Evolutionary conservation across 768 basidiomycete species (phyloP).

Genomic region (Tremella yokohamensis): DNA sequence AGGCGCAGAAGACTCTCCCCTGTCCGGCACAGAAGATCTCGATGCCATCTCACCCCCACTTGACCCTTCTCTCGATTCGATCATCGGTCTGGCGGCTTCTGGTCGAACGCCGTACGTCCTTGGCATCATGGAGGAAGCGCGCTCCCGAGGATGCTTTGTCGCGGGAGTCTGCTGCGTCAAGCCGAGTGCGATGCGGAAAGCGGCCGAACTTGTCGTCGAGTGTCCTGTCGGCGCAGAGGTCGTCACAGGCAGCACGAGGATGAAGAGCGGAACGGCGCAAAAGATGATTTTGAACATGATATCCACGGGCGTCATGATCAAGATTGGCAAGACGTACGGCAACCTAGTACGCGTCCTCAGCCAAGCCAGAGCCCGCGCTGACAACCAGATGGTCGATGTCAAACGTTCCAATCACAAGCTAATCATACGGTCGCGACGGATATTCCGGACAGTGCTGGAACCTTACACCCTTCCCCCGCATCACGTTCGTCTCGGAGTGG

Average conservation of each 20-base stretch:
- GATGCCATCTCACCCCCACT: constrained; percentile 3
- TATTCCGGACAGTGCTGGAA: constrained; percentile 2
- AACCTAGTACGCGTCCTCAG: background rate
- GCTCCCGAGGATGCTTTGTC: constrained; percentile 4
- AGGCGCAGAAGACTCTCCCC: constrained; percentile 9
- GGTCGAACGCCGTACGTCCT: constrained; percentile 17
- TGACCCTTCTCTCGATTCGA: background rate
- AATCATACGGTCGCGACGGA: constrained; percentile 5
- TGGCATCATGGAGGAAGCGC: background rate
- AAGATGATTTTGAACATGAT: constrained; percentile 15
- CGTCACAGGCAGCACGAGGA: constrained; percentile 15
- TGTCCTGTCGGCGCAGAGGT: constrained; percentile 11
- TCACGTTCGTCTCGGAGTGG: background rate
- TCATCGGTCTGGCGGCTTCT: constrained; percentile 14
- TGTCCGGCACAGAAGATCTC: background rate
- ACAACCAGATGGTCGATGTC: constrained; percentile 11
- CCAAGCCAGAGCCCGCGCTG: background rate
- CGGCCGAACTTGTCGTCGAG: constrained; percentile 11
- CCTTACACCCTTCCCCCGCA: background rate
- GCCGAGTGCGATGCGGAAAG: constrained; percentile 8
- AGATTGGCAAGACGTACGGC: constrained; percentile 9
- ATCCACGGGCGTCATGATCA: constrained; percentile 5
- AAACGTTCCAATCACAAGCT: constrained; percentile 8
- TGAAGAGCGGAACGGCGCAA: constrained; percentile 10
- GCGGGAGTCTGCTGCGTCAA: constrained; percentile 7